phyloP scores from a whole-genome alignment of 2,329 filamentous ascomycete species.

The Beauveria pseudobassiana region DNA sequence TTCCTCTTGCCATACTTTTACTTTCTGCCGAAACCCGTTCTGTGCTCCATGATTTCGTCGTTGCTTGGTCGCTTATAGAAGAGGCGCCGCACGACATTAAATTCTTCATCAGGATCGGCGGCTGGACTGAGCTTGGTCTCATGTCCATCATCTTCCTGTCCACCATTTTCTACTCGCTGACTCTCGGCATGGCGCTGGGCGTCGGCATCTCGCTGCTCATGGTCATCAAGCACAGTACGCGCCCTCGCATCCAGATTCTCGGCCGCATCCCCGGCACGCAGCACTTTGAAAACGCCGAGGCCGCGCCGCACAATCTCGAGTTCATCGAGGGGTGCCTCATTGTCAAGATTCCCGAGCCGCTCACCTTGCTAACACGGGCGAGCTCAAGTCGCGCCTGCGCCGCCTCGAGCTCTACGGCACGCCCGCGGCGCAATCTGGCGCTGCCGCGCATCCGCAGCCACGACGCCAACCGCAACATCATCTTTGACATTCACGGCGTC shows the following conservation, averaged over 20 bases:
- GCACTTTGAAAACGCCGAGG: constrained; percentile 78
- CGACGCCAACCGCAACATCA: constrained; percentile 84
- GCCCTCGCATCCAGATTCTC: constrained; percentile 91
- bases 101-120: constrained; percentile 81
- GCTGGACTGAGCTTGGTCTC: constrained; percentile 76
- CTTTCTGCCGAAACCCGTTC: constrained; percentile 91
- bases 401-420: constrained; percentile 90
- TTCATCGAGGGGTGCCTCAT: constrained; percentile 90
- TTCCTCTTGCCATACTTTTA: constrained; percentile 89
- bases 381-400: constrained; percentile 74
- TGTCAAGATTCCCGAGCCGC: constrained; percentile 92
- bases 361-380: constrained; percentile 94
- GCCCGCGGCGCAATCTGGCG: constrained; percentile 76
- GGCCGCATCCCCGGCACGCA: constrained; percentile 79
- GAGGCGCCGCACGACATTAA: constrained; percentile 87
- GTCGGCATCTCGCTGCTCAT: constrained; percentile 85
- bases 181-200: constrained; percentile 86
- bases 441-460: constrained; percentile 68
- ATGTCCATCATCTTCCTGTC: constrained; percentile 87
- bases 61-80: constrained; percentile 90
- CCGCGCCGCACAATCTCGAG: constrained; percentile 66
- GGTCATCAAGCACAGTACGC: constrained; percentile 83
- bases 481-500: constrained; percentile 98
- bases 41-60: constrained; percentile 94
- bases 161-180: constrained; percentile 92